phyloP scores from a whole-genome alignment of 495 filamentous ascomycete species.

The Aspergillus haitiensis region DNA sequence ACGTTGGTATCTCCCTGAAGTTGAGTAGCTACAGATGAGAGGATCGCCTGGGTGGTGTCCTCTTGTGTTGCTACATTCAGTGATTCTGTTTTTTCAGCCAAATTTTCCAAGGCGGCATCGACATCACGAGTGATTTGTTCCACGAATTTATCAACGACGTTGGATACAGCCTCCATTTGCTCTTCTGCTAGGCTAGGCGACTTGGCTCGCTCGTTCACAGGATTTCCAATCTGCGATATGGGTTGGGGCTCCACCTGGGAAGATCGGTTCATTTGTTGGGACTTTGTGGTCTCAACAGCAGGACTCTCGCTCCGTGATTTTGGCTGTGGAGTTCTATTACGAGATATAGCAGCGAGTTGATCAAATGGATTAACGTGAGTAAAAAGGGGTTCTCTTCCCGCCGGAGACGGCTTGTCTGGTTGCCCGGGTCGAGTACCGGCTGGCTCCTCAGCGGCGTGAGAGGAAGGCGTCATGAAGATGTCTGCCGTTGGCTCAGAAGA shows the following conservation, averaged over 20 bases:
- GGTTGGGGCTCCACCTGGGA: constrained; percentile 23
- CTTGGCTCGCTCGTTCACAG: constrained; percentile 28
- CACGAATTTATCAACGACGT: constrained; percentile 68
- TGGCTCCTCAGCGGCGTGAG: constrained; percentile 25
- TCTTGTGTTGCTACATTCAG: constrained; percentile 33
- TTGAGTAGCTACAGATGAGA: constrained; percentile 36
- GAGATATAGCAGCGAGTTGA: constrained; percentile 67
- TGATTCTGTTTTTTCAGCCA: constrained; percentile 29
- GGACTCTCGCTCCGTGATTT: constrained; percentile 42
- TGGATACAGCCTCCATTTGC: constrained; percentile 65
- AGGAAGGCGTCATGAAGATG: constrained; percentile 24
- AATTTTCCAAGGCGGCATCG: constrained; percentile 62
- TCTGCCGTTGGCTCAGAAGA: constrained; percentile 7
- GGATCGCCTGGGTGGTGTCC: constrained; percentile 35
- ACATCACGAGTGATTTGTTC: constrained; percentile 68
- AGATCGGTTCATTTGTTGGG: constrained; percentile 29
- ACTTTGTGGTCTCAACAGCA: constrained; percentile 32
- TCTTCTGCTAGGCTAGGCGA: constrained; percentile 38
- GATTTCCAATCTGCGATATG: constrained; percentile 13
- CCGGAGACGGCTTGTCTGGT: constrained; percentile 28
- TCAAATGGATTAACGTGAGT: constrained; percentile 82
- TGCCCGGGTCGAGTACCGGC: constrained; percentile 27
- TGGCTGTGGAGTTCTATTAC: constrained; percentile 50
- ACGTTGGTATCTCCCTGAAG: constrained; percentile 40
- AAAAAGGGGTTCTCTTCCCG: constrained; percentile 57